Conservation (phyloP, 805 yeast genomes). For the Kazachstania taianensis region DNA sequence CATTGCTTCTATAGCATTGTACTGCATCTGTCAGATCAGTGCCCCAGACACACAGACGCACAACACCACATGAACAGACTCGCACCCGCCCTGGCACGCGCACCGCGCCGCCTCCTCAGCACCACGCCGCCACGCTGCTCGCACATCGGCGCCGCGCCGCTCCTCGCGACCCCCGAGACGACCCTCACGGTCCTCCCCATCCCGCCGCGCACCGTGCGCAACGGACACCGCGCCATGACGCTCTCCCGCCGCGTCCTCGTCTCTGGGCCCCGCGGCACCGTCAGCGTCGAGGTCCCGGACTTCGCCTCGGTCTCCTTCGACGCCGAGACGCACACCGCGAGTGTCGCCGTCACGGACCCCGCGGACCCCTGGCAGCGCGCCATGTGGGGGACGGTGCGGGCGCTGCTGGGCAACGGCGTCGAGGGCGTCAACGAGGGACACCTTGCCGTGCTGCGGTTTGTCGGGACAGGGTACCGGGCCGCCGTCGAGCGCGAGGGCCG, state of each 20-base stretch:
- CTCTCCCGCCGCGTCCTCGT: slow-evolving; percentile 46
- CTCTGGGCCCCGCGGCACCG: slow-evolving; percentile 68
- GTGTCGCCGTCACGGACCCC: slow-evolving; percentile 49
- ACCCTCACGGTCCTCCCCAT: slow-evolving; percentile 32
- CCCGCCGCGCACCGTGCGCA: slow-evolving; percentile 50
- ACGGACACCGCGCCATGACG: slow-evolving; percentile 50
- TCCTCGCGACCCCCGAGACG: slow-evolving; percentile 57
- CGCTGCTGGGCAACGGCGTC: slow-evolving; percentile 65
- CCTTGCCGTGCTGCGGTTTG: slow-evolving; percentile 72
- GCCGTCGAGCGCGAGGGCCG: slow-evolving; percentile 50
- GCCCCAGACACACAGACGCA: too few relatives aligned
- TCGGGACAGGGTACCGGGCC: slow-evolving; percentile 96
- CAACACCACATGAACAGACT: too few relatives aligned
- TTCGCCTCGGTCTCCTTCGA: slow-evolving; percentile 40
- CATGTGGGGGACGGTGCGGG: slow-evolving; percentile 92
- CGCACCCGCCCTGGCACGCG: too few relatives aligned
- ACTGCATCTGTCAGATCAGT: too few relatives aligned
- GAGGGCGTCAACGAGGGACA: slow-evolving; percentile 93
- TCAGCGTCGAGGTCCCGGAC: slow-evolving; percentile 58
- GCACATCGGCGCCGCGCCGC: slow-evolving; percentile 75
- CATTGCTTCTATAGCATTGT: too few relatives aligned
- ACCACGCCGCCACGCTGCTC: slow-evolving; percentile 38
- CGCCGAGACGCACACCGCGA: slow-evolving; percentile 29
- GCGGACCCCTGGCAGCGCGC: slow-evolving; percentile 59
- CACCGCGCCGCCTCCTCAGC: too few relatives aligned